These are phyloP conservation scores for Fusarium heterosporum DNA, from an alignment of 2,329 filamentous ascomycete genomes.

Conservation along the genomic window DNA sequence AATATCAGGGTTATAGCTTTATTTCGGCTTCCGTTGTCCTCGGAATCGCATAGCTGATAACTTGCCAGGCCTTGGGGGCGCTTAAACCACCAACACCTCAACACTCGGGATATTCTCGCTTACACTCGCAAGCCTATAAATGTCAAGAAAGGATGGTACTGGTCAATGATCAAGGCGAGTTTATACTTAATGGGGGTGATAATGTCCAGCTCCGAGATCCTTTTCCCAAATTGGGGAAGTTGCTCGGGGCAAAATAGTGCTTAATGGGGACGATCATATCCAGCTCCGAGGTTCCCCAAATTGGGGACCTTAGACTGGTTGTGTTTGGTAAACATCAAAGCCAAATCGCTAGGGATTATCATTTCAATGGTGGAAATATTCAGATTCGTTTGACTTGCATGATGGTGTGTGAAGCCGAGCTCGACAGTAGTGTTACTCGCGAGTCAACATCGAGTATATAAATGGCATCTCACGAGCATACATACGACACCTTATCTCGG, in stretches of 20 bases:
- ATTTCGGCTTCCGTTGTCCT: too few species aligned
- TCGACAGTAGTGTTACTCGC: not conserved
- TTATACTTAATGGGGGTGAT: constrained; percentile 28
- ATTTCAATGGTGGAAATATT: constrained; percentile 42
- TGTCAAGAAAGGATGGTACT: not conserved
- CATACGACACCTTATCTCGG: not conserved
- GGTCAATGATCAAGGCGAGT: not conserved
- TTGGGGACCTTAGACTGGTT: constrained; percentile 18
- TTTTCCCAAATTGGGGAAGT: constrained; percentile 4
- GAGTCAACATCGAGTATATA: constrained; percentile 13
- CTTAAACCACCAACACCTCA: not conserved
- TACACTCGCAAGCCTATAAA: not conserved
- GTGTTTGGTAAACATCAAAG: constrained; percentile 22
- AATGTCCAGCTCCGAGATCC: constrained; percentile 25
- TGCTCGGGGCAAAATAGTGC: constrained; percentile 6
- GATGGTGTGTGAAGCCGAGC: constrained; percentile 3
- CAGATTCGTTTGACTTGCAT: constrained; percentile 20
- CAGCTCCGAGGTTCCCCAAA: constrained; percentile 27
- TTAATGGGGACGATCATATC: constrained; percentile 24
- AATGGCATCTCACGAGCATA: constrained; percentile 8
- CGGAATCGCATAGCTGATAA: not conserved
- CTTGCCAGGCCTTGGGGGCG: rapidly evolving
- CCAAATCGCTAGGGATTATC: not conserved
- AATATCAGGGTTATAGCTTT: too few species aligned
- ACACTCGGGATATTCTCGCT: not conserved